Evolutionary conservation across 495 filamentous ascomycete species (phyloP).

Genomic region (Tuber borchii): DNA sequence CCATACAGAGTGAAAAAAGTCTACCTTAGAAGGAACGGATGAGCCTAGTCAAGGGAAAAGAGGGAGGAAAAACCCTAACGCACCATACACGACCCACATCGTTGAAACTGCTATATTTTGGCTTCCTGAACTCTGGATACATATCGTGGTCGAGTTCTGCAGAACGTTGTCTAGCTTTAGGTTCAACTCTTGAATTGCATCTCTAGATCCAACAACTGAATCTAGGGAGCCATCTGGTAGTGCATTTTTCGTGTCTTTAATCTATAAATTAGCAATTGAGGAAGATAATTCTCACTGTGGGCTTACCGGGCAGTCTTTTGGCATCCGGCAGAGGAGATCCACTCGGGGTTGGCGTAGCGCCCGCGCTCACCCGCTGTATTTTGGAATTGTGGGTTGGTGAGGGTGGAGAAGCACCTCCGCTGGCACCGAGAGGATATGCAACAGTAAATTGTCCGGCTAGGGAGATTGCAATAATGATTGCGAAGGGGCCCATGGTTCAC

Average conservation of each 20-base stretch:
- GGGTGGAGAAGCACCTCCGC: background rate
- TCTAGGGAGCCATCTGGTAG: background rate
- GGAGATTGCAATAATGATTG: background rate
- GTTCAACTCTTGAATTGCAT: background rate
- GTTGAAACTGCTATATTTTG: background rate
- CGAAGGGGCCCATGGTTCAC: background rate
- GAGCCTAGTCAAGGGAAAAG: background rate
- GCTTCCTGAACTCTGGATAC: background rate
- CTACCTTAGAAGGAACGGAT: background rate
- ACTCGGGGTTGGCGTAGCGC: background rate
- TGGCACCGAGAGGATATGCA: background rate
- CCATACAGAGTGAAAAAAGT: background rate
- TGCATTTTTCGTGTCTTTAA: background rate
- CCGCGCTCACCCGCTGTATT: background rate
- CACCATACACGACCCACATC: background rate
- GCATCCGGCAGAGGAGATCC: background rate
- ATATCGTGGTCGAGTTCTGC: background rate
- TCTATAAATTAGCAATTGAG: background rate
- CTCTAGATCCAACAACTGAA: too few species aligned
- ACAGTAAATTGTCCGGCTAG: background rate
- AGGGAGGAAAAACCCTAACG: background rate
- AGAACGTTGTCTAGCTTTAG: background rate
- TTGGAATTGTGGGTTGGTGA: background rate
- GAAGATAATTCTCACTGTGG: background rate
- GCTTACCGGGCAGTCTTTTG: background rate